Evolutionary conservation across 2,329 filamentous ascomycete genomes (phyloP), one percentile per base, ranked within the genome.

Genomic region (Alternaria triticina): DNA sequence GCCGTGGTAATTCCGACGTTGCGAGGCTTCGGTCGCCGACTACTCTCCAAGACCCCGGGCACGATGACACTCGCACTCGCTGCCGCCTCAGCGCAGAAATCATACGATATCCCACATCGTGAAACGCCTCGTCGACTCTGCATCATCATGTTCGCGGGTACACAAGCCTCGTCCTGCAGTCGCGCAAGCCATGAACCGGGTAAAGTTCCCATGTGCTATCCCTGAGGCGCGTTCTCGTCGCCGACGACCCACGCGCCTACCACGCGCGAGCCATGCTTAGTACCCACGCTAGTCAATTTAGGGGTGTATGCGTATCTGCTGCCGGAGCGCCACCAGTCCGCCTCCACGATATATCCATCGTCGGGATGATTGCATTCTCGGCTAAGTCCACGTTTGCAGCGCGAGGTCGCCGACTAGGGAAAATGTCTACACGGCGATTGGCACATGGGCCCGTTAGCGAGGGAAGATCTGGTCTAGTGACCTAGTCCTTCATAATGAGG

Each of bases 341-440:
- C 57, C 40, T 56, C 40, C 27, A 54, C 49, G 17, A 54, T 28
- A 54, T 55, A 27, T 46, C 17, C 30, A 33, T 61, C 5, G 22
- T 54, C 55, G 47, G 52, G 40, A 43, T 49, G 47, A 52, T 51
- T 28, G 47, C 49, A 40, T 33, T 33, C 15, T 58, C 62, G 70
- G 67, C 50, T 66, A 59, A 67, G 61, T 52, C 60, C 61, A 49
- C 51, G 30, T 65, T 58, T 50, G 30, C 20, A 52, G 23, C 25
- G 54, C 65, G 36, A 64, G 57, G 66, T 74, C 71, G 71, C 58
- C 71, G 71, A 74, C 65, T 62, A 57, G 47, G 36, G 36, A 43
- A 50, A 50, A 43, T 59, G 22, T 33, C 36, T 49, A 54, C 54
- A 20, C 15, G 61, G 40, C 59, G 56, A 72, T 69, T 69, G 69